Conservation (phyloP, 352 stramenopile genomes). For the Globisporangium polare region DNA sequence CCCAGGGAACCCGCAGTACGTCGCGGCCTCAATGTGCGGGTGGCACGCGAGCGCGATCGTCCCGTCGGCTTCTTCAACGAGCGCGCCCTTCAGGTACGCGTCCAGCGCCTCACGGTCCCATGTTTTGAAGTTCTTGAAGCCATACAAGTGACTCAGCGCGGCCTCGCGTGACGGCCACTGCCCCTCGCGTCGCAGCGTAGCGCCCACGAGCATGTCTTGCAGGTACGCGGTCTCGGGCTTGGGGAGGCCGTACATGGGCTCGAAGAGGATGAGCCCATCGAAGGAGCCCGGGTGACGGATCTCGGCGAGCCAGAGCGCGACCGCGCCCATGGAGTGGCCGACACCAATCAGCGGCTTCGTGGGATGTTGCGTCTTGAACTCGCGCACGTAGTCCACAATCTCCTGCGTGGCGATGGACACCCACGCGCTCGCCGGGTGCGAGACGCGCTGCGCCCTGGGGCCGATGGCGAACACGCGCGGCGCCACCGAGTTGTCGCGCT, state of each 20-base stretch:
- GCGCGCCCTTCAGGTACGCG: slow-evolving; percentile 25
- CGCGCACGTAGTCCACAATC: slow-evolving; percentile 13
- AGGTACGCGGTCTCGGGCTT: slow-evolving; percentile 13
- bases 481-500: slow-evolving; percentile 30
- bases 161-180: slow-evolving; percentile 27
- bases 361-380: slow-evolving; percentile 10
- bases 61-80: slow-evolving; percentile 26
- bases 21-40: slow-evolving; percentile 31
- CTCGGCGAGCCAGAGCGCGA: slow-evolving; percentile 34
- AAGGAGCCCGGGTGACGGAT: slow-evolving; percentile 32
- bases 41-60: slow-evolving; percentile 29
- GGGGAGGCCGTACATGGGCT: slow-evolving; percentile 31
- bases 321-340: slow-evolving; percentile 41
- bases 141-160: slow-evolving; percentile 24
- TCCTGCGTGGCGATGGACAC: slow-evolving; percentile 14
- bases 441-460: slow-evolving; percentile 20
- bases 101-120: slow-evolving; percentile 37
- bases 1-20: slow-evolving; percentile 31
- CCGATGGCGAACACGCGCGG: slow-evolving; percentile 12
- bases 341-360: slow-evolving; percentile 40
- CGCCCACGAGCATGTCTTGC: slow-evolving; percentile 26
- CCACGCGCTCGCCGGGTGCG: slow-evolving; percentile 35
- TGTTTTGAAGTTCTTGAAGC: slow-evolving; percentile 28
- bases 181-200: slow-evolving; percentile 27
- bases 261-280: slow-evolving; percentile 39